These are phyloP conservation scores for Saccharomyces hybrid DNA, from an alignment of 1,139 yeast genomes.

Conservation along the genomic window DNA sequence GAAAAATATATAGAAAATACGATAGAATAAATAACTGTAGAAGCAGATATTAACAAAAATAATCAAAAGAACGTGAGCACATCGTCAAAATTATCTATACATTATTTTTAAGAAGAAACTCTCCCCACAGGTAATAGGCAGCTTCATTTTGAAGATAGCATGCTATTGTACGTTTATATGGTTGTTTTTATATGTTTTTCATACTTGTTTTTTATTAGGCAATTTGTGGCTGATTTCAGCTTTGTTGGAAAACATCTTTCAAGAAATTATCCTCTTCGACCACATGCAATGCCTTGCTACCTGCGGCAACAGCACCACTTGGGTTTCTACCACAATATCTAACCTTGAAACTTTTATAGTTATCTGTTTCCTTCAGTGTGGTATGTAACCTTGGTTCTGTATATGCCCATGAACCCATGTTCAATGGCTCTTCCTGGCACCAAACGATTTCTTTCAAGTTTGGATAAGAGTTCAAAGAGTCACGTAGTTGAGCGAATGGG, in stretches of 20 bases:
- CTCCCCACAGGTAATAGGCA: background rate
- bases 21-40: background rate
- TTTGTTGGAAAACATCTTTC: conserved; percentile 53
- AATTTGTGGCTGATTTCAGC: background rate
- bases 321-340: conserved; percentile 98
- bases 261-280: conserved; percentile 87
- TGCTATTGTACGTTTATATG: background rate
- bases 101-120: background rate
- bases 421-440: conserved; percentile 99
- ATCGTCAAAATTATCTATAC: background rate
- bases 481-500: conserved; percentile 94
- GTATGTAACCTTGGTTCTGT: conserved; percentile 78
- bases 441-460: conserved; percentile 82
- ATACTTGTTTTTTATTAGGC: background rate
- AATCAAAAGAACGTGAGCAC: background rate
- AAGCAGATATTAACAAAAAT: background rate
- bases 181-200: background rate
- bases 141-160: background rate
- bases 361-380: conserved; percentile 63
- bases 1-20: background rate
- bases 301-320: conserved; percentile 97
- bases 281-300: conserved; percentile 79
- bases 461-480: conserved; percentile 72
- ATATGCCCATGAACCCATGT: conserved; percentile 85
- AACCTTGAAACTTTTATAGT: conserved; percentile 48